Evolutionary conservation across 2,329 filamentous ascomycete species (phyloP).

Genomic region (Xylariaceae sp.): DNA sequence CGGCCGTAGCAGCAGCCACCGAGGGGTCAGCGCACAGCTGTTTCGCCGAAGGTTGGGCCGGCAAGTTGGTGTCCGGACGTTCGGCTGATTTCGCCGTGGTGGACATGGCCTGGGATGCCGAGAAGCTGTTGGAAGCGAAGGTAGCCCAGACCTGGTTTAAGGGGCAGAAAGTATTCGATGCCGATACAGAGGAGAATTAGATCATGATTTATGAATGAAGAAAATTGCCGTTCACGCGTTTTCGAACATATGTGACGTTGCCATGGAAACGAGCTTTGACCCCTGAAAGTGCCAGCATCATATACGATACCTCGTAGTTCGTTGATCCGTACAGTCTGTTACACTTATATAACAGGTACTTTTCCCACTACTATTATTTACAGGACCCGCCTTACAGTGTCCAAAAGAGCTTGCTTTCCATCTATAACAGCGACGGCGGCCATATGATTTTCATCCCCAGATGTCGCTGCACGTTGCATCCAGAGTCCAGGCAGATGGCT

Average conservation of each 20-base stretch:
- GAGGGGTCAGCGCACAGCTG: slow-evolving; percentile 41
- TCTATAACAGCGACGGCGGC: background rate
- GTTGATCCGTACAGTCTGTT: too few relatives aligned
- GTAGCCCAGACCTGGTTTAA: slow-evolving; percentile 40
- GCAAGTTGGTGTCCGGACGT: slow-evolving; percentile 40
- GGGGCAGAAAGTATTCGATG: slow-evolving; percentile 34
- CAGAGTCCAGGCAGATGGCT: background rate
- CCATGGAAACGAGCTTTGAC: too few relatives aligned
- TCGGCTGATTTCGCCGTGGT: slow-evolving; percentile 45
- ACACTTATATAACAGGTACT: too few relatives aligned
- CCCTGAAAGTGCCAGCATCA: too few relatives aligned
- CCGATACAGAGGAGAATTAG: slow-evolving; percentile 9
- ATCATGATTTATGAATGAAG: background rate
- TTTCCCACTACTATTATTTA: too few relatives aligned
- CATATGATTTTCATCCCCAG: background rate
- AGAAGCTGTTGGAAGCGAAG: slow-evolving; percentile 36
- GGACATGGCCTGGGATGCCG: slow-evolving; percentile 38
- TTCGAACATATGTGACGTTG: too few relatives aligned
- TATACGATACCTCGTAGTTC: too few relatives aligned
- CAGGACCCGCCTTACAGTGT: background rate
- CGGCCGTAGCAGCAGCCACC: slow-evolving; percentile 39
- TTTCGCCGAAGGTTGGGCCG: slow-evolving; percentile 40
- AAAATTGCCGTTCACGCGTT: background rate
- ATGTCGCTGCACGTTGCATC: too few relatives aligned
- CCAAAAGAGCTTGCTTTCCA: background rate